A percentile compares a stretch with the other conserved stretches of the same genome.
phyloP scores from a whole-genome alignment of 352 stramenopile genomes.

The Chrysophaeum taylorii region DNA sequence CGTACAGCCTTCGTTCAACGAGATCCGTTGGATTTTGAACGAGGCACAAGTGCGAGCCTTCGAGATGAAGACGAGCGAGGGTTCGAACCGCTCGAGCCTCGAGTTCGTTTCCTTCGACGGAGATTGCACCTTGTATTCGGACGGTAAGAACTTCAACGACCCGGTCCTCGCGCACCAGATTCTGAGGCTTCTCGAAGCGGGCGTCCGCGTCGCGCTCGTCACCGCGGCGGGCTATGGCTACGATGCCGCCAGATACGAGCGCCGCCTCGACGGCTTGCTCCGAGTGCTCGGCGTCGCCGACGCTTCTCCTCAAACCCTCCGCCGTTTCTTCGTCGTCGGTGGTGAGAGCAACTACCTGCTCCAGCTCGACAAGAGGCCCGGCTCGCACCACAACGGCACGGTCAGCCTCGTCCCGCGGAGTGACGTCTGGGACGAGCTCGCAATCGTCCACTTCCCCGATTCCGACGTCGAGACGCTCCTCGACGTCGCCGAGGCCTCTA shows the following conservation, averaged over 20 bases:
- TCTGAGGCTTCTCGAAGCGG: slow-evolving; percentile 44
- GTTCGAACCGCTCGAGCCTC: slow-evolving; percentile 6
- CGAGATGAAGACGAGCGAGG: slow-evolving; percentile 6
- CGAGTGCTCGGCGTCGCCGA: slow-evolving; percentile 43
- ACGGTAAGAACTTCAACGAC: slow-evolving; percentile 60
- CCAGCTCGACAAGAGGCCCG: too few relatives aligned
- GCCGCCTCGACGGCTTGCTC: slow-evolving; percentile 47
- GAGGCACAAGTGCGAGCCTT: slow-evolving; percentile 53
- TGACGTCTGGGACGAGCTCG: slow-evolving; percentile 38
- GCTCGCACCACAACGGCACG: too few relatives aligned
- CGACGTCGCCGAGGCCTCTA: slow-evolving; percentile 59
- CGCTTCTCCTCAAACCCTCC: too few relatives aligned
- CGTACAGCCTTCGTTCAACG: slow-evolving; percentile 58
- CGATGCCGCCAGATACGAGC: slow-evolving; percentile 47
- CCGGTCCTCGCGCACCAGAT: slow-evolving; percentile 49
- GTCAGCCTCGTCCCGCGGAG: background rate
- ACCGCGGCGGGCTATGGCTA: slow-evolving; percentile 57
- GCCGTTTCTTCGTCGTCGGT: too few relatives aligned
- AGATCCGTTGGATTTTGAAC: slow-evolving; percentile 62
- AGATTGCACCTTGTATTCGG: slow-evolving; percentile 58
- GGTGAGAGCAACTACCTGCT: slow-evolving; percentile 92
- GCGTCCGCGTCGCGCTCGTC: slow-evolving; percentile 48
- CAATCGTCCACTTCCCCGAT: slow-evolving; percentile 62
- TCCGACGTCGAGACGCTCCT: slow-evolving; percentile 64
- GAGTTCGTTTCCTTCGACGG: slow-evolving; percentile 61